Evolutionary conservation across 2,329 filamentous ascomycete genomes (phyloP).

Genomic region (Aspergillus tubingensis): DNA sequence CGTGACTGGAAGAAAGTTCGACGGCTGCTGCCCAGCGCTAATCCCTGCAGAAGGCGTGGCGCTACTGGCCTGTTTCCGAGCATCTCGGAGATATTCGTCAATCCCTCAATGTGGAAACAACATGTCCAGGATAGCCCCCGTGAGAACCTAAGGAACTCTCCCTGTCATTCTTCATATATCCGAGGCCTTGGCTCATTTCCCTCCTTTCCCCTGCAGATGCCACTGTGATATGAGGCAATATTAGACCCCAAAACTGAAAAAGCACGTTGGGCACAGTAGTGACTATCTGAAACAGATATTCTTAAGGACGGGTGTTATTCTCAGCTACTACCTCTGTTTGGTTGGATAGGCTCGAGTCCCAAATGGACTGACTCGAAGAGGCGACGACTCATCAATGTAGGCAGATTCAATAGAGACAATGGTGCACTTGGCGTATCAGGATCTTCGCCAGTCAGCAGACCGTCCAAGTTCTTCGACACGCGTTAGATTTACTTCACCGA

Average conservation of each 20-base stretch:
- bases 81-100: conserved; percentile 1
- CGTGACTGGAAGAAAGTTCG: conserved; percentile 4
- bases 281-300: background rate
- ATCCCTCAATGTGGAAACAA: background rate
- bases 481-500: background rate
- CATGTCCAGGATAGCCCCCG: background rate
- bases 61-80: background rate
- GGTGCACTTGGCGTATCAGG: background rate
- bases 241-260: background rate
- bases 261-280: background rate
- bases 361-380: background rate
- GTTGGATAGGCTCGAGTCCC: background rate
- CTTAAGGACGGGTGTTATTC: background rate
- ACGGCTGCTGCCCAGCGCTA: conserved; percentile 1
- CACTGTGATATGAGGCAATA: background rate
- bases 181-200: background rate
- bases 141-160: background rate
- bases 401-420: background rate
- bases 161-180: conserved; percentile 3
- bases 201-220: background rate
- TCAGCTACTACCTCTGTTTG: background rate
- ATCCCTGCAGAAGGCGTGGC: conserved; percentile 8
- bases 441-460: conserved; percentile 14
- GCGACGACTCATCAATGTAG: background rate
- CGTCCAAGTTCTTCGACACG: background rate